Evolutionary conservation across 1,139 yeast genomes (phyloP).

Genomic region (Geotrichum histeridarum): DNA sequence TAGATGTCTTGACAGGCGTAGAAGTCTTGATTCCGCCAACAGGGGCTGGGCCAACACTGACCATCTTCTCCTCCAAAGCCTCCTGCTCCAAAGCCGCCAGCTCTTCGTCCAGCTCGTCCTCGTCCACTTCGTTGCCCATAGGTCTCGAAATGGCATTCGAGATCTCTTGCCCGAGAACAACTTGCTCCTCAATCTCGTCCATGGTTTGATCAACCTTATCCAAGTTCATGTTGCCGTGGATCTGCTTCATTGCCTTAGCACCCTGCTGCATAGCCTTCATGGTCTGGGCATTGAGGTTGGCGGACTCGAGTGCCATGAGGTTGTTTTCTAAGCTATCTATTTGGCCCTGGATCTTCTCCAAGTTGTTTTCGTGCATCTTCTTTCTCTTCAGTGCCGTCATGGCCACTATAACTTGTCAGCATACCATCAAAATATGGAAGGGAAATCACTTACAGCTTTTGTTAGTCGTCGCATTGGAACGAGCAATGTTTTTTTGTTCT

Average conservation of each 20-base stretch:
- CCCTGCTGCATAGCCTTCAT: slow-evolving; percentile 99
- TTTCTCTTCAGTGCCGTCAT: slow-evolving; percentile 84
- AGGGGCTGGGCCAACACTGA: slow-evolving; percentile 45
- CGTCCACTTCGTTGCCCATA: slow-evolving; percentile 71
- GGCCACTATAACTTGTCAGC: slow-evolving; percentile 45
- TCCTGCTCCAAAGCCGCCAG: slow-evolving; percentile 84
- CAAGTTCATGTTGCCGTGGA: slow-evolving; percentile 90
- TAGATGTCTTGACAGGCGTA: slow-evolving; percentile 8
- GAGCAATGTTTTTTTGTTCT: slow-evolving; percentile 77
- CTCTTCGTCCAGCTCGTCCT: slow-evolving; percentile 88
- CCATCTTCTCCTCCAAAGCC: slow-evolving; percentile 56
- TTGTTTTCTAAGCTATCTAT: slow-evolving; percentile 87
- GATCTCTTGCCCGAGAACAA: slow-evolving; percentile 89
- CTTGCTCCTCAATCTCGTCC: slow-evolving; percentile 97
- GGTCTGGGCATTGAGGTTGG: slow-evolving; percentile 93
- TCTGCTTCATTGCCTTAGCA: slow-evolving; percentile 92
- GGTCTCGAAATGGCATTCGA: slow-evolving; percentile 95
- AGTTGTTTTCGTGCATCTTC: slow-evolving; percentile 72
- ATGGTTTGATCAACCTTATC: slow-evolving; percentile 97
- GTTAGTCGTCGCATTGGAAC: slow-evolving; percentile 61
- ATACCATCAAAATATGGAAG: too few relatives aligned
- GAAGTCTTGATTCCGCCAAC: slow-evolving; percentile 28
- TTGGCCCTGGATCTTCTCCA: slow-evolving; percentile 79
- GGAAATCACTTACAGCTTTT: slow-evolving; percentile 45
- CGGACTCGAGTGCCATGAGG: slow-evolving; percentile 83